Conservation (phyloP, 2,329 filamentous ascomycete species). For the Phialocephala subalpina region DNA sequence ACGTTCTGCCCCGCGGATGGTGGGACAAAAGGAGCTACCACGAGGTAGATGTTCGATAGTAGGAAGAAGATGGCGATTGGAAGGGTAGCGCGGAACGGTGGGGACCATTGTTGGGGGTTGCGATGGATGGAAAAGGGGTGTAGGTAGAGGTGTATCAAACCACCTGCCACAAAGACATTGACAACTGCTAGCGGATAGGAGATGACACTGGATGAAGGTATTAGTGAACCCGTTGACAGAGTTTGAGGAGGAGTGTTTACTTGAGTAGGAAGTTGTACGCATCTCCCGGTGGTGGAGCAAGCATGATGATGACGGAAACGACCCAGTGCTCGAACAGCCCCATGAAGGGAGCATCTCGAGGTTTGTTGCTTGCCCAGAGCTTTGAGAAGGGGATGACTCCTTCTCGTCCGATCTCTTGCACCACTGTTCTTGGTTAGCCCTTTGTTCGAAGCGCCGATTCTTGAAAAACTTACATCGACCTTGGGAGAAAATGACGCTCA, state of each 20-base stretch:
- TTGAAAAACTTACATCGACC: conserved; percentile 57
- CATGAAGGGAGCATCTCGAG: conserved; percentile 68
- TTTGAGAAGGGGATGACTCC: conserved; percentile 70
- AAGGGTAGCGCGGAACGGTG: conserved; percentile 61
- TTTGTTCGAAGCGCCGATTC: too few species aligned
- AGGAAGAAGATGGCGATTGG: conserved; percentile 66
- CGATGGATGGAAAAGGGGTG: conserved; percentile 56
- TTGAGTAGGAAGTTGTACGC: conserved; percentile 71
- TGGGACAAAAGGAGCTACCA: conserved; percentile 65
- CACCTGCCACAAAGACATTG: conserved; percentile 62
- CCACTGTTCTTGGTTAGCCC: conserved; percentile 47
- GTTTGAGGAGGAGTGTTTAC: conserved; percentile 46
- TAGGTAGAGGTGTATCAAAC: conserved; percentile 61
- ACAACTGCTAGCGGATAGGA: conserved; percentile 69
- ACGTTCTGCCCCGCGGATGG: conserved; percentile 59
- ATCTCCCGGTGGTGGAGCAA: conserved; percentile 72
- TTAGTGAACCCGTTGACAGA: conserved; percentile 15
- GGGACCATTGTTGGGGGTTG: conserved; percentile 59
- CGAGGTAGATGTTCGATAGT: conserved; percentile 66
- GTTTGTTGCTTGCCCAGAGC: conserved; percentile 70
- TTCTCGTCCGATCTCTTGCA: conserved; percentile 71
- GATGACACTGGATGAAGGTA: conserved; percentile 56
- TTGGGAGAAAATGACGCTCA: conserved; percentile 74
- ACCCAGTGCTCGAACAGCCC: conserved; percentile 71
- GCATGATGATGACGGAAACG: conserved; percentile 70